Evolutionary conservation across 176 grass and related monocot genomes (phyloP).

Genomic region (Oryza glumipatula): DNA sequence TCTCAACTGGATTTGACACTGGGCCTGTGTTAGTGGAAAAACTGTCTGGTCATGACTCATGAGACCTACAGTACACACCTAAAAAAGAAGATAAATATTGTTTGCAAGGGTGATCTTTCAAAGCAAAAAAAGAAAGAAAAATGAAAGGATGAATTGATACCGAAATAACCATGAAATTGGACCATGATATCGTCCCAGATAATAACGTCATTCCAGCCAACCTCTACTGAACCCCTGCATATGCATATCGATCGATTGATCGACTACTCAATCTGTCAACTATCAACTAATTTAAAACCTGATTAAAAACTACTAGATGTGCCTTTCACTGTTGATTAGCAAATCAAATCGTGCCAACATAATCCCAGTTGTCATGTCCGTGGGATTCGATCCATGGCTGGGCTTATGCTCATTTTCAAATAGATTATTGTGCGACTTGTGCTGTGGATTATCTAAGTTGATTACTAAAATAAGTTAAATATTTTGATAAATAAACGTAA

Average conservation of each 20-base stretch:
- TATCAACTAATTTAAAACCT: neutral
- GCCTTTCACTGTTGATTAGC: neutral
- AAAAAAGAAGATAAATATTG: neutral
- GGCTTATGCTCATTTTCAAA: no score
- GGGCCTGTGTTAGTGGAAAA: neutral
- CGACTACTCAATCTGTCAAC: neutral
- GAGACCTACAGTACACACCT: neutral
- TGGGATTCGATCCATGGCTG: neutral
- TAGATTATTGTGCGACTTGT: neutral
- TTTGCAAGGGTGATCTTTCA: neutral
- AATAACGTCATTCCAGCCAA: neutral
- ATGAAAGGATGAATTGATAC: neutral
- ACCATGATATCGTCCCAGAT: neutral
- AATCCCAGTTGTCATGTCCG: neutral
- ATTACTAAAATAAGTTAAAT: no score
- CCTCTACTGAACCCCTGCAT: neutral
- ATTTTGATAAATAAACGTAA: no score
- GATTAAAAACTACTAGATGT: neutral
- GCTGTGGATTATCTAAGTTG: no score
- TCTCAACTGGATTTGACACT: neutral
- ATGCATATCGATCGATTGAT: neutral
- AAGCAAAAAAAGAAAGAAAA: neutral
- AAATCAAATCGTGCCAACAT: neutral
- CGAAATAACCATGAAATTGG: neutral
- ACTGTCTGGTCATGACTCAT: neutral